Evolutionary conservation across 805 yeast genomes (phyloP), one percentile per base, ranked within the genome.

Genomic region (Hanseniaspora opuntiae): DNA sequence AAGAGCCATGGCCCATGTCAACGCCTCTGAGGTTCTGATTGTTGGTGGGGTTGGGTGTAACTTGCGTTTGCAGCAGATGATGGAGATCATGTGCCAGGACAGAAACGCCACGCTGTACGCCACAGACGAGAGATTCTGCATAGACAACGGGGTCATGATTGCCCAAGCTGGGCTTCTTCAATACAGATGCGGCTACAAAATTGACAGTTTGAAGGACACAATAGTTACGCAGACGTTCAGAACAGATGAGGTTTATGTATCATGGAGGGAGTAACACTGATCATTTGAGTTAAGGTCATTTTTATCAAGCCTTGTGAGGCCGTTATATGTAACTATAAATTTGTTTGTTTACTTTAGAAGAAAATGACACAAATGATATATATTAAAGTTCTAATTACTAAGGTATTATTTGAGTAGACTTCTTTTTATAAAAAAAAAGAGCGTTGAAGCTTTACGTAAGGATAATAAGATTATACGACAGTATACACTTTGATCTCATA

Each of bases 11-110:
- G 98, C 98, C 0, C 98, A 93, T 63, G 97, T 90, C 3, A 81
- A 82, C 60, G 76, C 94, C 3, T 77, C 77, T 56, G 95, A 89
- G 65, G 98, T 93, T 19, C 71, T 93, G 47, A 86, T 93, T 49
- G 98, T 93, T 2, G 98, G 98, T 12, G 98, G 98, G 24, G 98
- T 93, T n/a, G 98, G 98, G 0, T 87, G 95, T 60, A 93, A 93
- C 63, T 83, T 81, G 59, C 67, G 97, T 57, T 70, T 93, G 56
- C 98, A 93, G 65, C 81, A 86, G 61, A 93, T 93, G 98, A 93
- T 93, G 98, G 85, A 76, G n/a, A 68, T 76, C 45, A 93, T 93
- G 98, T 95, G 90, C 20, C 66, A 74, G 45, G 97, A 89, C 62
- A 73, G 98, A 58, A 66, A 69, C 11, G 97, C 97, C 0, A 74